Percentiles rank a stretch among this genome's conserved stretches.
These are phyloP conservation scores for Ceratobasidium sp. DNA, from an alignment of 1,284 basidiomycete genomes.

Conservation along the genomic window DNA sequence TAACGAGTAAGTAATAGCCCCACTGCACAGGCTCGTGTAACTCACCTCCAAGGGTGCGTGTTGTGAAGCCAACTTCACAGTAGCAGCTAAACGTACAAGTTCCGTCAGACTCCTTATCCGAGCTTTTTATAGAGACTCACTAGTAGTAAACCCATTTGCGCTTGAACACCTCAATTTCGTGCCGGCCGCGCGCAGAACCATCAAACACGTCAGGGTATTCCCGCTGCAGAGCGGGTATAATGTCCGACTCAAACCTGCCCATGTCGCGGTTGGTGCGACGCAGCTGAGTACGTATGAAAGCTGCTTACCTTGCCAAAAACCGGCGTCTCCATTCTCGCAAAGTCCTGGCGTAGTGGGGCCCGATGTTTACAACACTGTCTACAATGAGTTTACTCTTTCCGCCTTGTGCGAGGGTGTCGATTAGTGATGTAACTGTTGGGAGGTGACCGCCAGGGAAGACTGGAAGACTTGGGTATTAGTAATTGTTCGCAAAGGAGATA, in stretches of 20 bases:
- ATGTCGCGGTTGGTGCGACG: conserved; percentile 33
- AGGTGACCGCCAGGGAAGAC: conserved; percentile 86
- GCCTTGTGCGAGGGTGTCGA: conserved; percentile 69
- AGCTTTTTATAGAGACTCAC: conserved; percentile 54
- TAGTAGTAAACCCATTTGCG: conserved; percentile 81
- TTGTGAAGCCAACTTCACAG: conserved; percentile 81
- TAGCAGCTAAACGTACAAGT: conserved; percentile 67
- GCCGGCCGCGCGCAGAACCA: conserved; percentile 58
- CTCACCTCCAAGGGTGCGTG: conserved; percentile 75
- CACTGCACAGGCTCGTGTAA: neutral
- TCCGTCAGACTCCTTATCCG: neutral
- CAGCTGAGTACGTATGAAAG: neutral
- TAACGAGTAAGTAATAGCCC: conserved; percentile 30
- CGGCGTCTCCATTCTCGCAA: conserved; percentile 83
- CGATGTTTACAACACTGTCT: conserved; percentile 83
- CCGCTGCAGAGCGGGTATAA: conserved; percentile 71
- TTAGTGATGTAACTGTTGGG: conserved; percentile 69
- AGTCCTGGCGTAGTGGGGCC: conserved; percentile 84
- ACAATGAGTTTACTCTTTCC: conserved; percentile 72
- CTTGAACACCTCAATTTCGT: conserved; percentile 81
- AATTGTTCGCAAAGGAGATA: neutral
- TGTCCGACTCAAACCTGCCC: conserved; percentile 70
- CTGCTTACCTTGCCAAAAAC: conserved; percentile 63
- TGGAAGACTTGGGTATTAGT: conserved; percentile 51
- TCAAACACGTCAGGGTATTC: conserved; percentile 73